Conservation (phyloP, 768 basidiomycete genomes). For the Clitopilus passeckerianus region DNA sequence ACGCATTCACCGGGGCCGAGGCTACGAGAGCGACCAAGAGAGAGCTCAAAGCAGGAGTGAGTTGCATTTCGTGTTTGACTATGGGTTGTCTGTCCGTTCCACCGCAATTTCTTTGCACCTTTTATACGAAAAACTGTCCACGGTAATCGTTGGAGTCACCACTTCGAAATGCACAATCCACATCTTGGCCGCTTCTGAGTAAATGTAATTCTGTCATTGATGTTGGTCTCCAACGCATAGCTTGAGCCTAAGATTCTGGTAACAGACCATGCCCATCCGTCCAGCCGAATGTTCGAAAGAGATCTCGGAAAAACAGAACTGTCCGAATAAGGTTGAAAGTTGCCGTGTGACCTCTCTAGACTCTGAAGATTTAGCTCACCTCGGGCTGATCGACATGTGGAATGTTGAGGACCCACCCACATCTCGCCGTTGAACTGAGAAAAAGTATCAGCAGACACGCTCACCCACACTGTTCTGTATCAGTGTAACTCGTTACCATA, state of each 20-base stretch:
- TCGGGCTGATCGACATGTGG: background rate
- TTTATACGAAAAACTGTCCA: no score
- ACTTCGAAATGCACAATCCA: no score
- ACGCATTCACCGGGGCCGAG: constrained; percentile 20
- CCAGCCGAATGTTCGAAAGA: background rate
- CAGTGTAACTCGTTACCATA: background rate
- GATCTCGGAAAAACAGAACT: background rate
- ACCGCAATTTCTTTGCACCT: background rate
- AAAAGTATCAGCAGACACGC: background rate
- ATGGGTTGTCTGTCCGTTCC: background rate
- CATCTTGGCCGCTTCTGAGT: no score
- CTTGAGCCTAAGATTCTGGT: background rate
- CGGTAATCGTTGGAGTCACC: no score
- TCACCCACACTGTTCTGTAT: background rate
- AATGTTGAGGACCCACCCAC: background rate
- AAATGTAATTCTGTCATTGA: no score
- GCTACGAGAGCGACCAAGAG: constrained; percentile 11
- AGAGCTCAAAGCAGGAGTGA: constrained; percentile 6
- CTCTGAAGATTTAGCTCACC: background rate
- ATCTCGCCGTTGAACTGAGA: background rate
- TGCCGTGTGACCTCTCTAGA: background rate
- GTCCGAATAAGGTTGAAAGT: background rate
- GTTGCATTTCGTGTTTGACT: constrained; percentile 7
- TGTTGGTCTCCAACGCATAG: background rate
- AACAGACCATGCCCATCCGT: background rate